Evolutionary conservation across 1,284 basidiomycete genomes (phyloP).

Genomic region (Tylopilus sp.): DNA sequence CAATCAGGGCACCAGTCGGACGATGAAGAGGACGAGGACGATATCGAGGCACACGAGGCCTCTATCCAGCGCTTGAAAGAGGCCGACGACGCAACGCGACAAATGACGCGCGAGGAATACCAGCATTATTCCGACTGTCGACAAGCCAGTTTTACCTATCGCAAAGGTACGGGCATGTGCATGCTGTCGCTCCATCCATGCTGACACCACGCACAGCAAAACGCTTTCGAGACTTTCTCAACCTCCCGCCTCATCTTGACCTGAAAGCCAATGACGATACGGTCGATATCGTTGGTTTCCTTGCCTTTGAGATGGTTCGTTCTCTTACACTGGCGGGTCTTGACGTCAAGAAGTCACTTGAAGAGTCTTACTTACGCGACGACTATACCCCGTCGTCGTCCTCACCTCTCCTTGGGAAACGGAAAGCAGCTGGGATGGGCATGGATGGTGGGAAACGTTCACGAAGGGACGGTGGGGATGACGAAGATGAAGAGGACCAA

Average conservation of each 20-base stretch:
- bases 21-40: constrained; percentile 96
- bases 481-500: constrained; percentile 68
- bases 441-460: constrained; percentile 68
- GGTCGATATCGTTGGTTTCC: constrained; percentile 95
- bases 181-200: neutral
- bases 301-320: constrained; percentile 97
- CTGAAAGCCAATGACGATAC: constrained; percentile 96
- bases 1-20: constrained; percentile 82
- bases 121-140: constrained; percentile 98
- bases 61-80: constrained; percentile 92
- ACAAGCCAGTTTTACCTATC: constrained; percentile 97
- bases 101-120: constrained; percentile 98
- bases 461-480: constrained; percentile 57
- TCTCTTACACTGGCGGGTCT: constrained; percentile 90
- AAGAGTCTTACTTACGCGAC: constrained; percentile 76
- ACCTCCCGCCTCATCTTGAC: constrained; percentile 90
- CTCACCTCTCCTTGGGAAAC: constrained; percentile 75
- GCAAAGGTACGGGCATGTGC: constrained; percentile 79
- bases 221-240: constrained; percentile 96
- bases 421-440: constrained; percentile 62
- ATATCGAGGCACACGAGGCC: constrained; percentile 96
- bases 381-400: constrained; percentile 59
- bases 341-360: constrained; percentile 82
- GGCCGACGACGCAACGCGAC: constrained; percentile 94
- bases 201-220: constrained; percentile 68